Evolutionary conservation across 2,329 filamentous ascomycete genomes (phyloP), one percentile per base, ranked within the genome.

Genomic region (Xylaria sp.): DNA sequence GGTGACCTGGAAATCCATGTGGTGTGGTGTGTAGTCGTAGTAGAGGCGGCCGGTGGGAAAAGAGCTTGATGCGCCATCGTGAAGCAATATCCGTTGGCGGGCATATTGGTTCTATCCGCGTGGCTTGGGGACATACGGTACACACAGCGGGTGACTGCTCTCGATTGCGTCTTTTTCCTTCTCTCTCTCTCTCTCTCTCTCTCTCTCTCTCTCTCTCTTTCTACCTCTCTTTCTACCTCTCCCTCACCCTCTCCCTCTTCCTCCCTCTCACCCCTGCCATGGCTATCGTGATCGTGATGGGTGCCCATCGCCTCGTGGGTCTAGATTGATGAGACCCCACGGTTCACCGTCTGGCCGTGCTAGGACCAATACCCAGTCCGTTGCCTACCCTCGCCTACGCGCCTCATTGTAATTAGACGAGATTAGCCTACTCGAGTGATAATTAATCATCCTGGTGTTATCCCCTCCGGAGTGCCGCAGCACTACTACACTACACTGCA

Each of bases 81-180:
- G 10, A 21, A 44, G 27, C 29, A 48, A 48, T 37, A 37, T n/a
- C 19, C 10, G 19, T 37, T 37, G 11, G 31, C 23, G 11, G 13
- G 31, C 53, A 38, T 37, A 19, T 48, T 40, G 51, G 55, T 40
- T 55, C 37, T 33, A 59, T 52, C 44, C 46, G 44, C 31, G 49
- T 52, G 60, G 55, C 51, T 54, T 40, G 48, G 27, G 11, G 17
- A 44, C 49, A 54, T 54, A 58, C 54, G 59, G 31, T n/a, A 46
- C 35, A 21, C 31, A 29, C 47, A 38, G 52, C 33, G 53, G 38
- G 46, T 29, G 29, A 19, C 38, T 27, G 19, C 9, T 27, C 31
- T 51, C 33, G 31, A 38, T 31, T 51, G 21, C 47, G 19, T n/a
- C 21, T 4, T 44, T 44, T 44, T 9, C 41, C 21, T 35, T 21